phyloP scores from a whole-genome alignment of 2,329 filamentous ascomycete species.

The Diatrype stigma region DNA sequence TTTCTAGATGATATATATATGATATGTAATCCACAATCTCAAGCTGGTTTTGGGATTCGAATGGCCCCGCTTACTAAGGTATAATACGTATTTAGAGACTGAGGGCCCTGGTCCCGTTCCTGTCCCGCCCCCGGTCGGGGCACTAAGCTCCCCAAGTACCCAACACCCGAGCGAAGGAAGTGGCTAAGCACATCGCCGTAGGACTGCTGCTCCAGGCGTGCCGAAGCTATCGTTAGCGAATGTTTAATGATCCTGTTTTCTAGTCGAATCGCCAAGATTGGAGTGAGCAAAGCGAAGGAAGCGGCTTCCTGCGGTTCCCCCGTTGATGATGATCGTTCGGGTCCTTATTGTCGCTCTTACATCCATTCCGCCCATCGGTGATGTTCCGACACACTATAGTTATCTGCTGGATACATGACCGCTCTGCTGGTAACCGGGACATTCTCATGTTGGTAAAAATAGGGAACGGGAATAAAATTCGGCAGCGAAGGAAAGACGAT shows the following conservation, averaged over 20 bases:
- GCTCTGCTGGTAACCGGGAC: too few relatives aligned
- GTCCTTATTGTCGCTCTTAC: too few relatives aligned
- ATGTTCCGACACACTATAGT: too few relatives aligned
- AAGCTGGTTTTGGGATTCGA: too few relatives aligned
- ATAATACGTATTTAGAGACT: too few relatives aligned
- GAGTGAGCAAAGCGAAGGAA: too few relatives aligned
- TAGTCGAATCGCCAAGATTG: neutral
- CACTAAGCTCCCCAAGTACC: neutral
- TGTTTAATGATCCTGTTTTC: neutral
- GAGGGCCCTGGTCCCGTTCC: neutral
- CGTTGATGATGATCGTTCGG: too few relatives aligned
- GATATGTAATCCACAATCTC: too few relatives aligned
- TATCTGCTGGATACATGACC: too few relatives aligned
- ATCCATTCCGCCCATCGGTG: too few relatives aligned
- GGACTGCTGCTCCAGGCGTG: neutral
- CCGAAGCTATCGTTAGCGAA: neutral
- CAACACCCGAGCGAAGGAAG: neutral
- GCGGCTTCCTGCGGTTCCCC: too few relatives aligned
- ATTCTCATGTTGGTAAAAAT: neutral
- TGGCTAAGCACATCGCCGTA: neutral
- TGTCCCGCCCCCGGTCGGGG: neutral
- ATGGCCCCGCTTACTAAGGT: slow-evolving; percentile 3
- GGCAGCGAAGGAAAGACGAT: neutral
- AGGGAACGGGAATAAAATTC: neutral
- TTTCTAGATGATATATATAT: too few relatives aligned